Percentiles rank a stretch among this genome's conserved stretches.
phyloP scores from a whole-genome alignment of 768 basidiomycete genomes.

The Kondoa malvinella region DNA sequence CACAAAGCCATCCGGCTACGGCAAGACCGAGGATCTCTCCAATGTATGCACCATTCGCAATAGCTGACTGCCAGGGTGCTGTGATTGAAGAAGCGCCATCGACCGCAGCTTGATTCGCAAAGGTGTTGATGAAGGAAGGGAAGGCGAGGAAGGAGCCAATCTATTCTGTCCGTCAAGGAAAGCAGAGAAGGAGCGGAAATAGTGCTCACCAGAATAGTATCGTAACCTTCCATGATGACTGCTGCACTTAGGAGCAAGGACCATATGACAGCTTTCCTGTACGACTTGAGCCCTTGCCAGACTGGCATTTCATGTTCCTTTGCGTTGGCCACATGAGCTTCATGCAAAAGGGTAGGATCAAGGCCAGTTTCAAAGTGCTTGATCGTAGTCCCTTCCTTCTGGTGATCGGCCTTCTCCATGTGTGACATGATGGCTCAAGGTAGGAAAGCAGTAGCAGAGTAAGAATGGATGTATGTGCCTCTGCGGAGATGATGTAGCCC shows the following conservation, averaged over 20 bases:
- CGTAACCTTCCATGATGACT: conserved; percentile 20
- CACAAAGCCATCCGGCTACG: conserved; percentile 28
- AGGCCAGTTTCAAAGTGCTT: neutral
- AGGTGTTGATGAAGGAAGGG: conserved; percentile 19
- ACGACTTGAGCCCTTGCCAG: conserved; percentile 29
- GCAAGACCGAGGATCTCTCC: conserved; percentile 23
- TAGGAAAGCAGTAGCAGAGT: too few relatives aligned
- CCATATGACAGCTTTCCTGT: conserved; percentile 33
- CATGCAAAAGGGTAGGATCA: conserved; percentile 21
- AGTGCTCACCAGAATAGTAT: conserved; percentile 2
- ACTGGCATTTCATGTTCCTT: conserved; percentile 31
- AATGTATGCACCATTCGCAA: conserved; percentile 30
- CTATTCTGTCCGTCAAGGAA: conserved; percentile 1
- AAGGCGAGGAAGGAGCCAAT: conserved; percentile 23
- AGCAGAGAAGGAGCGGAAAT: neutral
- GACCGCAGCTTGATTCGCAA: conserved; percentile 9
- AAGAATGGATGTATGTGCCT: too few relatives aligned
- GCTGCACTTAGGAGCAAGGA: conserved; percentile 25
- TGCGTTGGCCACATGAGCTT: conserved; percentile 29
- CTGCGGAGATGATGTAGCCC: too few relatives aligned
- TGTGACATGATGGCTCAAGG: too few relatives aligned
- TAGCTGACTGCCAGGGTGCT: conserved; percentile 33
- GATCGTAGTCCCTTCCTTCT: neutral
- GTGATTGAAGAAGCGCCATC: conserved; percentile 32
- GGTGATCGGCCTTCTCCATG: neutral